Percentiles rank a stretch among this genome's conserved stretches.
These are phyloP conservation scores for Plasmodium vivax DNA, from an alignment of 169 alveolate genomes.

Conservation along the genomic window DNA sequence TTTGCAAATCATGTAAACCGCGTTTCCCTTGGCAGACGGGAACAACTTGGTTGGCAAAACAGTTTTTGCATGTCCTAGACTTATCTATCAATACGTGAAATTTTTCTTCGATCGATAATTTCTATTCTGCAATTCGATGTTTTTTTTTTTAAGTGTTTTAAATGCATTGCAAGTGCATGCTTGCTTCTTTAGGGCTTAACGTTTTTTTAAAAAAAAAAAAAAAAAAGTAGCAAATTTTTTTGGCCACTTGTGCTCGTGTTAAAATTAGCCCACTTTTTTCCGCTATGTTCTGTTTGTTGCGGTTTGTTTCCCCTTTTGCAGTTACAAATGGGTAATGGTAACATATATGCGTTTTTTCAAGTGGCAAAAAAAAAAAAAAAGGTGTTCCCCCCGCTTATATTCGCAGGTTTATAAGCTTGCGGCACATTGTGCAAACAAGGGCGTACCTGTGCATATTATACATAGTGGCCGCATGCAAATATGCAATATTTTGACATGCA, in stretches of 20 bases:
- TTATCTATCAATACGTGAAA: background rate
- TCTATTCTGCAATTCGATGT: background rate
- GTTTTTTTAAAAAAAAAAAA: background rate
- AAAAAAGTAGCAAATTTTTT: background rate
- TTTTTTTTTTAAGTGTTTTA: background rate
- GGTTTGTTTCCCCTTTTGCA: background rate
- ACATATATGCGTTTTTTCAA: background rate
- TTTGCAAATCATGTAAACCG: background rate
- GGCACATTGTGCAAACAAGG: background rate
- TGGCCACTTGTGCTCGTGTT: background rate
- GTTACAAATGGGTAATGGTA: background rate
- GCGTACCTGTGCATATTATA: background rate
- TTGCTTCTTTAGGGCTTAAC: background rate
- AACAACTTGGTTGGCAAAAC: background rate
- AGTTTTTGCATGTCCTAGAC: background rate
- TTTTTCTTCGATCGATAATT: background rate
- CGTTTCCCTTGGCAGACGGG: background rate
- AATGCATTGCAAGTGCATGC: background rate
- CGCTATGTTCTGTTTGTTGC: background rate
- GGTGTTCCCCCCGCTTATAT: background rate
- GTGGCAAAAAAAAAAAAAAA: background rate
- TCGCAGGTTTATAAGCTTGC: background rate
- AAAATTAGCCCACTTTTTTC: background rate
- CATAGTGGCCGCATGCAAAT: background rate
- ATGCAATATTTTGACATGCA: background rate